Percentiles rank a stretch among this genome's conserved stretches.
Conservation (phyloP, 2,329 filamentous ascomycete species). For the Aspergillus fischeri region DNA sequence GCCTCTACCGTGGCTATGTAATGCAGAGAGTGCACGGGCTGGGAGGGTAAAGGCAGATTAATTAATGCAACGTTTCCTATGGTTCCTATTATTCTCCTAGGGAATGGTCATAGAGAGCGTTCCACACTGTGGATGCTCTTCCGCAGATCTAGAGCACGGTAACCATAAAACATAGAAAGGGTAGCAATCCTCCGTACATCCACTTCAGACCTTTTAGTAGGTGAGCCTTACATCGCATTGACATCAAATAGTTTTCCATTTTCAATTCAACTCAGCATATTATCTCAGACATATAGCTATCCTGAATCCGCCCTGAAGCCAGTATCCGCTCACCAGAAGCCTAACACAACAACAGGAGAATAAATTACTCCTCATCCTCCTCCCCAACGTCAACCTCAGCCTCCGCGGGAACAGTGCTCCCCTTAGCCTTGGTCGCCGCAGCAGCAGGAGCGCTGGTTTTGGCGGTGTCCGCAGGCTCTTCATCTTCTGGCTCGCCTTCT, state of each 20-base stretch:
- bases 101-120: neutral
- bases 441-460: constrained; percentile 31
- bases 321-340: too few relatives aligned
- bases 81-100: neutral
- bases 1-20: neutral
- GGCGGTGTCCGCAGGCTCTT: constrained; percentile 25
- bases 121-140: neutral
- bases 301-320: neutral
- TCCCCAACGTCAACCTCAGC: constrained; percentile 32
- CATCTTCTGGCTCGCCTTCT: constrained; percentile 16
- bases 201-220: neutral
- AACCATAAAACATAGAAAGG: neutral
- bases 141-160: too few relatives aligned
- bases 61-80: neutral
- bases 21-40: neutral
- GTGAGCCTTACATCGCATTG: too few relatives aligned
- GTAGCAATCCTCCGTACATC: neutral
- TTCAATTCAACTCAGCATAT: neutral
- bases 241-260: neutral
- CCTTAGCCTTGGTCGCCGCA: constrained; percentile 32
- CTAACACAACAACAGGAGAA: neutral
- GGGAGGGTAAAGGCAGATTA: neutral
- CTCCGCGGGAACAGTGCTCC: constrained; percentile 25
- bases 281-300: neutral
- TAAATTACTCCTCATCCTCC: constrained; percentile 16